Percentiles rank a stretch among this genome's conserved stretches.
These are phyloP conservation scores for Cercospora janseana DNA, from an alignment of 2,329 filamentous ascomycete species.

Conservation along the genomic window DNA sequence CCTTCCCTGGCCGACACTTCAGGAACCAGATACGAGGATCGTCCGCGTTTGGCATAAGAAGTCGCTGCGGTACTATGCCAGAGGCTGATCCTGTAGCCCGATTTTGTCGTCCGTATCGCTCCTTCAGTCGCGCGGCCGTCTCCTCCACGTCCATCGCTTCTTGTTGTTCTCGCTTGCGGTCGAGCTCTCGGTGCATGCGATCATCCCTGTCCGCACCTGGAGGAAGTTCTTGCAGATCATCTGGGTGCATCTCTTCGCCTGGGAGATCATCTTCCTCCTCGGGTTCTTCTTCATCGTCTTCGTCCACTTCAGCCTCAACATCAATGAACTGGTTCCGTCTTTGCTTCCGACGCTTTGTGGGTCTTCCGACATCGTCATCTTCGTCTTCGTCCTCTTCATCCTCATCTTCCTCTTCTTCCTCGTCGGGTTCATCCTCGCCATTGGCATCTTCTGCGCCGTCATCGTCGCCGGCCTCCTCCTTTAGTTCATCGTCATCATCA, in stretches of 20 bases:
- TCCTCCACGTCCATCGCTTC: constrained; percentile 90
- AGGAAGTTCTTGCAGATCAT: constrained; percentile 75
- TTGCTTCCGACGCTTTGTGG: constrained; percentile 70
- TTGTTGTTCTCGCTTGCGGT: constrained; percentile 84
- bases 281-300: constrained; percentile 80
- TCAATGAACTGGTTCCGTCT: constrained; percentile 87
- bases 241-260: constrained; percentile 82
- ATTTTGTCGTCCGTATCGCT: constrained; percentile 77
- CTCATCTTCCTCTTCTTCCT: constrained; percentile 57
- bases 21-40: constrained; percentile 96
- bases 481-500: constrained; percentile 50
- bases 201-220: constrained; percentile 81
- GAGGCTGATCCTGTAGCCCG: constrained; percentile 67
- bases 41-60: constrained; percentile 87
- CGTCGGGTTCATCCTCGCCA: constrained; percentile 60
- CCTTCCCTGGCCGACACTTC: constrained; percentile 90
- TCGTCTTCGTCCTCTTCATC: constrained; percentile 40
- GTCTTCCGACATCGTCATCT: constrained; percentile 28
- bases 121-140: constrained; percentile 79
- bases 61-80: constrained; percentile 75
- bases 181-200: constrained; percentile 87
- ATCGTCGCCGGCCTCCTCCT: constrained; percentile 50
- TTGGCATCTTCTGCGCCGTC: constrained; percentile 48
- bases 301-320: constrained; percentile 96
- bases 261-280: constrained; percentile 88